Evolutionary conservation across 441 rosid genomes (phyloP).

Genomic region (Omphalea diandra): DNA sequence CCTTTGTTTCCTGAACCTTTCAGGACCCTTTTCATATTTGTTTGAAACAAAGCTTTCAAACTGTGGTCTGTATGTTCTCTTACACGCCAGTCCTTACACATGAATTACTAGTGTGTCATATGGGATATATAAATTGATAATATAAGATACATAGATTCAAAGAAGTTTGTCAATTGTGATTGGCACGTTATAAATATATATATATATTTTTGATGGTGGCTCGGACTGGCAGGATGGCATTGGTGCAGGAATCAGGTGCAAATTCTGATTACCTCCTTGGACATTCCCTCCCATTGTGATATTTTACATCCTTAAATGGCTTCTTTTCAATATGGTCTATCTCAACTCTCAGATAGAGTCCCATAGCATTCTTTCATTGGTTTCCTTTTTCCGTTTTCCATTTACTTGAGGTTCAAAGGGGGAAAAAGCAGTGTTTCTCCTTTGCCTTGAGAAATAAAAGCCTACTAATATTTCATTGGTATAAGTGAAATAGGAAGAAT

Average conservation of each 20-base stretch:
- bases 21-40: background rate
- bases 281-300: constrained; percentile 58
- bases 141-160: background rate
- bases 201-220: constrained; percentile 50
- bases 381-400: too few species aligned
- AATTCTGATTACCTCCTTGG: constrained; percentile 77
- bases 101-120: background rate
- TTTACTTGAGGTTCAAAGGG: too few species aligned
- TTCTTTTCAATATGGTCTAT: too few species aligned
- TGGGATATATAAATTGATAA: too few species aligned
- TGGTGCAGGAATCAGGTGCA: constrained; percentile 77
- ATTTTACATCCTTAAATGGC: too few species aligned
- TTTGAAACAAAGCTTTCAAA: background rate
- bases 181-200: background rate
- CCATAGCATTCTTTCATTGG: too few species aligned
- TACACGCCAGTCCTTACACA: background rate
- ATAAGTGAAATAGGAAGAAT: too few species aligned
- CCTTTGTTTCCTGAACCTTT: constrained; percentile 1
- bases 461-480: too few species aligned
- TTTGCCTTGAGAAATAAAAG: too few species aligned
- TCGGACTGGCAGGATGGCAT: constrained; percentile 75
- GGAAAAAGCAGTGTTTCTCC: too few species aligned
- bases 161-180: background rate
- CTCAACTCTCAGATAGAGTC: too few species aligned
- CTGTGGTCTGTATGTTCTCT: background rate